A percentile compares a stretch with the other conserved stretches of the same genome.
These are phyloP conservation scores for Striga hermonthica DNA, from an alignment of 305 asterid species.

Conservation along the genomic window DNA sequence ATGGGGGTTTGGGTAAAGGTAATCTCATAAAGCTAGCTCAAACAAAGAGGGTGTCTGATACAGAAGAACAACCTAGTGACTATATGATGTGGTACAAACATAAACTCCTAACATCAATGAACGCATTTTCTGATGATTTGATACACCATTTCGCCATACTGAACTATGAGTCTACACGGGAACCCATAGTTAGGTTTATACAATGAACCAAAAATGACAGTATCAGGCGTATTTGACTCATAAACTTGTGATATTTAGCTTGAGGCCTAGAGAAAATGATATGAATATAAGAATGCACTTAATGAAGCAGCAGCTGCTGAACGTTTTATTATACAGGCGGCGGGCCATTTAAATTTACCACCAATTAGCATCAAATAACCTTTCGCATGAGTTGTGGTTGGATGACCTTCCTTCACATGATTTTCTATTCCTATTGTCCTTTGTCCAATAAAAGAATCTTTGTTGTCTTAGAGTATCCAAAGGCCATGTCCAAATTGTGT, in stretches of 20 bases:
- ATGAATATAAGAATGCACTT: no score
- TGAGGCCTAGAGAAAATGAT: slow-evolving; percentile 4
- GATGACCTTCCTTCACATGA: slow-evolving; percentile 2
- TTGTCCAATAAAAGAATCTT: slow-evolving; percentile 6
- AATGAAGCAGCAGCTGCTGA: background rate
- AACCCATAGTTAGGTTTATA: background rate
- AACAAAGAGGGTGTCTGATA: no score
- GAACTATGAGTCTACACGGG: background rate
- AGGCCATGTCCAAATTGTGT: slow-evolving; percentile 3
- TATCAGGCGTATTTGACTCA: slow-evolving; percentile 6
- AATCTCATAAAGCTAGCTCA: no score
- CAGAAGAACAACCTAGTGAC: no score
- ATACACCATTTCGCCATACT: background rate
- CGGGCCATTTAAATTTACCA: background rate
- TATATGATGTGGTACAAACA: no score
- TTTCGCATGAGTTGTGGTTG: slow-evolving; percentile 6
- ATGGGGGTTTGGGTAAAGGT: no score
- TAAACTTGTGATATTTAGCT: background rate
- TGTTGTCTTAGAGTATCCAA: slow-evolving; percentile 12
- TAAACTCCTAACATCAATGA: background rate
- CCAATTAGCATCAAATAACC: slow-evolving; percentile 14
- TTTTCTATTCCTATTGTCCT: background rate
- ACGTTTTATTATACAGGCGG: background rate
- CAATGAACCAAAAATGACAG: background rate
- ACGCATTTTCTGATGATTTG: slow-evolving; percentile 18